Base-by-base conservation (phyloP, 306 rosid genomes). In the Acacia acuminata region DNA sequence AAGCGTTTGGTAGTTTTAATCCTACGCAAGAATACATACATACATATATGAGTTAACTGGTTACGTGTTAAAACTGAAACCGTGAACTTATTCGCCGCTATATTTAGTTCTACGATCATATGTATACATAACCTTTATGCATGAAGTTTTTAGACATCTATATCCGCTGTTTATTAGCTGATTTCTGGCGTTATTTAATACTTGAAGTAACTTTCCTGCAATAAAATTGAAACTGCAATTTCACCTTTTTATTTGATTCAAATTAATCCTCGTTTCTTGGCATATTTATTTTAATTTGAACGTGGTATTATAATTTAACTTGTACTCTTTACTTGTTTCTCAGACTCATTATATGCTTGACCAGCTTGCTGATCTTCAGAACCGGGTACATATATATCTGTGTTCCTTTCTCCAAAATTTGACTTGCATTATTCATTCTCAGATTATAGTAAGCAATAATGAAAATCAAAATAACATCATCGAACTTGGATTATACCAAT, bases 331-430 rank as follows among this genome's bases (percentile, higher is more conserved):
- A 40, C 22, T 43, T 72, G 64, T 13, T 56, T 85, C 76, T 40
- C 93, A 92, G 97, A 92, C 96, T 79, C 93, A 90, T 68, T 84
- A 77, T 82, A 87, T 92, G 91, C 89, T 92, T 66, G 91, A 90
- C 53, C 97, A 94, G 84, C 96, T 94, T 73, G 77, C 87, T 61
- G 94, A 91, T 85, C 98, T 94, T 82, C 96, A 94, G 76, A 86
- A 80, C 79, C 89, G 86, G 91, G 98, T 94, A 88, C 43, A 73
- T 19, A 2, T 24, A 34, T 34, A 38, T 38, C 1, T 38, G 15
- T 20, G 10, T 22, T 30, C 24, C 42, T 66, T 43, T 72, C 68
- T 13, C 13, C 25, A 9, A 17, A 63, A 55, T 9, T 32, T 48
- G 53, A 14, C 10, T 15, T 5, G 3, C 19, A 24, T 9, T 45